Conservation (phyloP, 352 stramenopile genomes). For the Achlya hypogyna region DNA sequence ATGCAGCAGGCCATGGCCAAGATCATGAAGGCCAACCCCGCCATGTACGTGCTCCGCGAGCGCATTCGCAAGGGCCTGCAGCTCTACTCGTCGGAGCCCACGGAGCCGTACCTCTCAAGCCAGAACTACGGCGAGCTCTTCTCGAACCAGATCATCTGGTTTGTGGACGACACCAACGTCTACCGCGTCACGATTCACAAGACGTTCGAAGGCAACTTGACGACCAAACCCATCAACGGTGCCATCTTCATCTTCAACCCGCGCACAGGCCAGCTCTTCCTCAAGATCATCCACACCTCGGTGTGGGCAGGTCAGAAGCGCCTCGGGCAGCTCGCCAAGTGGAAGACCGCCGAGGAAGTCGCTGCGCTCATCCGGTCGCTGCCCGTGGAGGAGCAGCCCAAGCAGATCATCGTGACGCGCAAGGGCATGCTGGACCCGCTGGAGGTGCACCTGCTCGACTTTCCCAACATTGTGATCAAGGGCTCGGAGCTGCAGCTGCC, state of each 20-base stretch:
- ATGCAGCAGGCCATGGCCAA: slow-evolving; percentile 99
- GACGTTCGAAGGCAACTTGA: slow-evolving; percentile 99
- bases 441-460: slow-evolving; percentile 98
- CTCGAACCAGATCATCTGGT: slow-evolving; percentile 99
- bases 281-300: slow-evolving; percentile 99
- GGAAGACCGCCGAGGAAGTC: slow-evolving; percentile 99
- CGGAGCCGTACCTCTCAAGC: slow-evolving; percentile 98
- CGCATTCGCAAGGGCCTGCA: slow-evolving; percentile 99
- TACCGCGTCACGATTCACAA: slow-evolving; percentile 99
- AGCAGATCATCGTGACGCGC: slow-evolving; percentile 99
- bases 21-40: slow-evolving; percentile 99
- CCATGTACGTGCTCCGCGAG: slow-evolving; percentile 98
- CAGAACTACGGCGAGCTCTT: slow-evolving; percentile 99
- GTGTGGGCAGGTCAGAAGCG: slow-evolving; percentile 99
- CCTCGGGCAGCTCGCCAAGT: slow-evolving; percentile 98
- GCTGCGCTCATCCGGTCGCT: slow-evolving; percentile 98
- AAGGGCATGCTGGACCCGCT: slow-evolving; percentile 99
- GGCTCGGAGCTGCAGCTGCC: slow-evolving; percentile 98
- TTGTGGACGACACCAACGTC: slow-evolving; percentile 99
- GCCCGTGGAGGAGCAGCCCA: slow-evolving; percentile 99
- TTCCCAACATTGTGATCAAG: slow-evolving; percentile 99
- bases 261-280: slow-evolving; percentile 97
- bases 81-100: slow-evolving; percentile 99
- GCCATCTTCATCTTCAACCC: slow-evolving; percentile 99
- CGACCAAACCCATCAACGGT: slow-evolving; percentile 99